These are phyloP conservation scores for Theobroma cacao DNA, from an alignment of 345 rosid genomes.

Conservation along the genomic window DNA sequence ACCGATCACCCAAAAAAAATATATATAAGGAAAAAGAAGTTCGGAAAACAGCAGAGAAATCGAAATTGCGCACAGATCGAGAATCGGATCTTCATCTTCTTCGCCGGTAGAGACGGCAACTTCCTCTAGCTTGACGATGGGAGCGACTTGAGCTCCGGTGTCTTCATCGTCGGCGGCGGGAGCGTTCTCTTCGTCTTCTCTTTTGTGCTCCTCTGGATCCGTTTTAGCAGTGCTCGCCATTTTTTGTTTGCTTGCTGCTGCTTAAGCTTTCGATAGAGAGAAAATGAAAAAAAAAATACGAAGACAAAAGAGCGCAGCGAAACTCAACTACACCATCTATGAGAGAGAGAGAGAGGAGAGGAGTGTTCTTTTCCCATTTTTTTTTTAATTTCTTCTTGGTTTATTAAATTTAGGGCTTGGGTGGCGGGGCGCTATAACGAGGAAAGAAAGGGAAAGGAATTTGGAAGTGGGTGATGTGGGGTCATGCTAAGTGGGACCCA, in stretches of 20 bases:
- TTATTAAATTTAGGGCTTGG: neutral
- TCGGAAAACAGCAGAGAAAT: neutral
- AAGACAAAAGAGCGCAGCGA: too few species aligned
- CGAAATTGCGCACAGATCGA: conserved; percentile 46
- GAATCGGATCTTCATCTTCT: conserved; percentile 57
- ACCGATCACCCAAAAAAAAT: too few species aligned
- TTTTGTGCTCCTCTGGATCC: conserved; percentile 35
- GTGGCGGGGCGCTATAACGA: neutral
- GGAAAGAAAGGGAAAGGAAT: neutral
- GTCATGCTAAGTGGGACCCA: neutral
- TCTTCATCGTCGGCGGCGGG: conserved; percentile 65
- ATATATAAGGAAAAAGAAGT: neutral
- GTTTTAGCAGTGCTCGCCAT: conserved; percentile 36
- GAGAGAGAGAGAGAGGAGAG: neutral
- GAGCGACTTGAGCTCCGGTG: conserved; percentile 73
- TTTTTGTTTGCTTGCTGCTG: conserved; percentile 1
- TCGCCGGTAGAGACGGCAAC: conserved; percentile 63
- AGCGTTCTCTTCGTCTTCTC: conserved; percentile 48
- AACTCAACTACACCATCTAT: neutral
- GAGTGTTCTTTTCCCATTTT: neutral
- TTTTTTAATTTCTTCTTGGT: neutral
- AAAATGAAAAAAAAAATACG: neutral
- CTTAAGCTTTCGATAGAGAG: neutral
- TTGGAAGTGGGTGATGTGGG: neutral
- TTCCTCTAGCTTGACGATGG: conserved; percentile 64